Evolutionary conservation across 108 stramenopile species (phyloP), one percentile per base, ranked within the genome.

Genomic region (Parmales sp.): DNA sequence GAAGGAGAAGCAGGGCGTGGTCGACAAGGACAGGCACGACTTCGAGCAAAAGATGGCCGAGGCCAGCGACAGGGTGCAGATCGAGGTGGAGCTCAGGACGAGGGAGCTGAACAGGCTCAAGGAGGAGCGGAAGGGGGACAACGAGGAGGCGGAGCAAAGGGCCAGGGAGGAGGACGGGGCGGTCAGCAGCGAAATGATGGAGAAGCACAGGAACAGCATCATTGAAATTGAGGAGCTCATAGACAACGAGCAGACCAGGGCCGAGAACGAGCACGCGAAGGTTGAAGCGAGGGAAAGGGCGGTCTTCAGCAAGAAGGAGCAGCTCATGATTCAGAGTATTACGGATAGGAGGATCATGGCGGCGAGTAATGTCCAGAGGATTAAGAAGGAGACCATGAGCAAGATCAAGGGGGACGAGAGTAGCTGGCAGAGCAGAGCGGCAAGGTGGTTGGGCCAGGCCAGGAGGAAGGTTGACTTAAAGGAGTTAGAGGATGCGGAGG

Each of bases 121-220:
- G 26, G 75, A 81, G 28, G 44, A 65, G 38, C 38, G 49, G 45
- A 46, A 67, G 39, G 38, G 51, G 25, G 72, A 76, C 39, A 72
- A 68, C 26, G 70, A 80, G 29, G 45, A 11, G 1, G 79, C 25
- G 31, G 81, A 82, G 74, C 37, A 38, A 25, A 65, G 51, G n/a
- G 64, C 74, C 18, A 69, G 74, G 31, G 79, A 82, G 46, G 81
- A 82, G 39, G 72, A 76, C 19, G 77, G 78, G 18, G 78, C 76
- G 4, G 72, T 76, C 28, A 38, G 72, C n/a, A 67, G 72, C 4
- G 69, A 39, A 3, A 60, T 71, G 45, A 45, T 49, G 5, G 78
- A 79, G 64, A 39, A 39, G 19, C 80, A 81, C 73, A 69, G 76
- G 25, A 51, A 77, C 37, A 19, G 19, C 20, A 63, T 81, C 22